Evolutionary conservation across 2,329 filamentous ascomycete species (phyloP).

Genomic region (Beauveria pseudobassiana): DNA sequence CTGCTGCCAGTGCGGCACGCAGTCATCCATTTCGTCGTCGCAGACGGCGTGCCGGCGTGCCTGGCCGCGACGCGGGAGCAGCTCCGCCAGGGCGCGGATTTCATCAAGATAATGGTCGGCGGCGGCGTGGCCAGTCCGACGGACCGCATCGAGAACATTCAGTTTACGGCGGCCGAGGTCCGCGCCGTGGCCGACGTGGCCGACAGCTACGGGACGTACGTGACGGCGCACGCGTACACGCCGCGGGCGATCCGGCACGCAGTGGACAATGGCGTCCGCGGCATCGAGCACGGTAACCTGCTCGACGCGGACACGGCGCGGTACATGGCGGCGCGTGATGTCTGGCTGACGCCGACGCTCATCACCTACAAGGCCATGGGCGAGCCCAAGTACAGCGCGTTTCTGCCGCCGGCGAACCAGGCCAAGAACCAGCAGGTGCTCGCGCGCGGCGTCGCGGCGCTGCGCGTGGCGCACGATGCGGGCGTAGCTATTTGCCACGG

Average conservation of each 20-base stretch:
- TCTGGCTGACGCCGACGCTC: constrained; percentile 47
- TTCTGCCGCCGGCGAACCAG: constrained; percentile 34
- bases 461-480: constrained; percentile 41
- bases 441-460: constrained; percentile 34
- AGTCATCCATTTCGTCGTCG: constrained; percentile 32
- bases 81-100: constrained; percentile 48
- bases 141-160: constrained; percentile 43
- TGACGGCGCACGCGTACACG: constrained; percentile 53
- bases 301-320: constrained; percentile 35
- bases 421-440: constrained; percentile 46
- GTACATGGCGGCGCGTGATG: constrained; percentile 40
- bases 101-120: constrained; percentile 54
- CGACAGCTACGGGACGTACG: constrained; percentile 40
- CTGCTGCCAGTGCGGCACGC: constrained; percentile 32
- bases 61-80: constrained; percentile 45
- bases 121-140: constrained; percentile 51
- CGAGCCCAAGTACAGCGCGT: constrained; percentile 33
- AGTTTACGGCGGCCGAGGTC: constrained; percentile 52
- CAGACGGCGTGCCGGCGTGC: constrained; percentile 49
- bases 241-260: constrained; percentile 45
- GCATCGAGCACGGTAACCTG: constrained; percentile 43
- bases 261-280: constrained; percentile 45
- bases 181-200: constrained; percentile 45
- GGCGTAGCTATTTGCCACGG: constrained; percentile 51
- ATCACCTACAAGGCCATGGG: constrained; percentile 44